Evolutionary conservation across 1,139 yeast species (phyloP), one percentile per base, ranked within the genome.

Genomic region (Candida albicans): DNA sequence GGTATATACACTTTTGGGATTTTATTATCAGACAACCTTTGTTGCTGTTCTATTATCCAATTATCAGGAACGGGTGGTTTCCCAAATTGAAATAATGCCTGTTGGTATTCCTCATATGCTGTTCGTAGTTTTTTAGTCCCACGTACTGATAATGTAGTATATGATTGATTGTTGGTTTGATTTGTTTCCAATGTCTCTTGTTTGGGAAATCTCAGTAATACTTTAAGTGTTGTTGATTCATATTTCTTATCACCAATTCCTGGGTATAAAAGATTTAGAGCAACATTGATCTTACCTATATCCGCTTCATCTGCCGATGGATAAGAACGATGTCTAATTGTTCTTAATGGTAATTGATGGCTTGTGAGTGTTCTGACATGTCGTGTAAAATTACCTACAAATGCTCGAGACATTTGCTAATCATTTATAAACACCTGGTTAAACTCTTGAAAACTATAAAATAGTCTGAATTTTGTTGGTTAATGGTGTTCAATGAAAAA

Each of bases 201-300:
- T 33, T 8, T 9, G 8, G 27, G 13, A 33, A 26, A 14, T 10
- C 8, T 14, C 6, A 14, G 8, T 27, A 35, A 25, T 10, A 28
- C 24, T n/a, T 37, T 12, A 8, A n/a, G 10, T 3, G 33, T 30
- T 9, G 28, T 18, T 7, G n/a, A 8, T 12, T 22, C 24, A 31
- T 37, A 31, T 12, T 37, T 22, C 4, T 25, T 22, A 24, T 30
- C 30, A 9, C 45, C 47, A 14, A 47, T 33, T 3, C 48, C 46
- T 9, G 50, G 50, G 14, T 33, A 44, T 36, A 47, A 28, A 34
- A 47, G 12, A 37, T 42, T 42, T 28, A 47, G 30, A 2, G 43
- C 50, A 11, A 40, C 29, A 26, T 42, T 38, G 10, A 41, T 31
- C 28, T 27, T 37, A 7, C 10, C 27, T 34, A 32, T 32, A 11